A percentile compares a stretch with the other conserved stretches of the same genome.
These are phyloP conservation scores for Thraustochytrium striatum DNA, from an alignment of 352 stramenopile genomes.

Conservation along the genomic window DNA sequence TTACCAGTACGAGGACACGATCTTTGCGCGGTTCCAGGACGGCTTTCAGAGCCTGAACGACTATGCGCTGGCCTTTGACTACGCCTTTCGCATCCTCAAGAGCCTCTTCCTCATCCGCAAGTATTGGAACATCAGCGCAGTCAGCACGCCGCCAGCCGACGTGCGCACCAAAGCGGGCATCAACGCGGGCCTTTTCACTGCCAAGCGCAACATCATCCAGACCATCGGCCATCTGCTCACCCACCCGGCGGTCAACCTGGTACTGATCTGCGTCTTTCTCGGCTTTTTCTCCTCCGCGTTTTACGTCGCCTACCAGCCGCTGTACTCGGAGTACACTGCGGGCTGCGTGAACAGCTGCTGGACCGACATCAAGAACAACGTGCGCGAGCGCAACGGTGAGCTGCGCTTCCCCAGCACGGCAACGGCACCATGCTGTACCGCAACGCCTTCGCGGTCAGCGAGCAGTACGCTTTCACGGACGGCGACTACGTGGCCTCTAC, in stretches of 20 bases:
- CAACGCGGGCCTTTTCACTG: background rate
- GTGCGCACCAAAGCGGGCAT: conserved; percentile 37
- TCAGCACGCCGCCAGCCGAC: conserved; percentile 41
- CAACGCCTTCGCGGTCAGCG: conserved; percentile 16
- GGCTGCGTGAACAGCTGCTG: conserved; percentile 39
- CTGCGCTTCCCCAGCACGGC: conserved; percentile 15
- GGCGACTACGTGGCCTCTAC: conserved; percentile 41
- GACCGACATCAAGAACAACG: conserved; percentile 14
- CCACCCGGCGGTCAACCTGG: conserved; percentile 30
- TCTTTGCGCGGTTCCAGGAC: conserved; percentile 16
- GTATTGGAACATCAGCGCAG: conserved; percentile 46
- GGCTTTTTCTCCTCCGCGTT: conserved; percentile 6
- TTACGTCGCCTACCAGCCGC: conserved; percentile 35
- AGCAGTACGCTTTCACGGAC: conserved; percentile 48
- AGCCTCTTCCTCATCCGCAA: conserved; percentile 42
- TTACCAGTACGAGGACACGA: background rate
- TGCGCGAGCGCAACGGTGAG: background rate
- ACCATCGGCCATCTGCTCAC: conserved; percentile 27
- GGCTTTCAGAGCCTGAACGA: conserved; percentile 4
- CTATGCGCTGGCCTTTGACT: conserved; percentile 31
- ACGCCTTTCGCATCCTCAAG: conserved; percentile 27
- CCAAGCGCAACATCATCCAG: conserved; percentile 3
- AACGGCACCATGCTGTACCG: conserved; percentile 48
- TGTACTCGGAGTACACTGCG: conserved; percentile 33
- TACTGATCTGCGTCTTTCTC: conserved; percentile 17